A percentile compares a stretch with the other conserved stretches of the same genome.
These are phyloP conservation scores for Epichloe scottii DNA, from an alignment of 2,329 filamentous ascomycete genomes.

Conservation along the genomic window DNA sequence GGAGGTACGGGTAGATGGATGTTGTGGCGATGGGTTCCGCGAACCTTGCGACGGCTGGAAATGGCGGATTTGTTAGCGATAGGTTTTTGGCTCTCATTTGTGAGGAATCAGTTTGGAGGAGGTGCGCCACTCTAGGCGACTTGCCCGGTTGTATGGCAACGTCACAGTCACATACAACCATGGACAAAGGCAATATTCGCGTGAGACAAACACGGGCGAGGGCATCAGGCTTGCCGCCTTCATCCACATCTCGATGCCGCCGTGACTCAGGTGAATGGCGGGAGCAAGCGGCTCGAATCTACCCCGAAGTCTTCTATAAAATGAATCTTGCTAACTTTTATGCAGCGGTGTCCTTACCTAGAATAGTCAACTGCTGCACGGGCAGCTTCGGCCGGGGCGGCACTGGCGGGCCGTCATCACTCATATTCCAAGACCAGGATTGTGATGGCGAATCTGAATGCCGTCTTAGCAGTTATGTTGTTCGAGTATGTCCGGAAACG, in stretches of 20 bases:
- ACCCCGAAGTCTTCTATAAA: not conserved
- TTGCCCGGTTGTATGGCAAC: not conserved
- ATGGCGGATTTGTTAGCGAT: not conserved
- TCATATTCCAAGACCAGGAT: slow-evolving; percentile 2
- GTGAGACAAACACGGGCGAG: no score
- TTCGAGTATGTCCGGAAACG: no score
- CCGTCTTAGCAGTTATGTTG: no score
- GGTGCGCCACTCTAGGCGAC: not conserved
- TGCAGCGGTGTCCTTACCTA: slow-evolving; percentile 42
- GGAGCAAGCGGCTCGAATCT: not conserved
- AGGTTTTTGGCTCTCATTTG: not conserved
- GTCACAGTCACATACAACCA: not conserved
- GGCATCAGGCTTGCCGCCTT: not conserved
- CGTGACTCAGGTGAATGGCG: not conserved
- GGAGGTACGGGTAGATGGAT: slow-evolving; percentile 57
- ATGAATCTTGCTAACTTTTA: not conserved
- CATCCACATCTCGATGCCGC: not conserved
- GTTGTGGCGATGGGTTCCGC: slow-evolving; percentile 64
- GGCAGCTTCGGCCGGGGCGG: slow-evolving; percentile 49
- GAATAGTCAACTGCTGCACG: slow-evolving; percentile 61
- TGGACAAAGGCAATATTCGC: not conserved
- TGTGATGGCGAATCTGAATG: not conserved
- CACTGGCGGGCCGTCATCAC: not conserved
- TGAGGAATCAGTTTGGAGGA: no score
- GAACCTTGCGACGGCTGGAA: slow-evolving; percentile 60